Evolutionary conservation across 805 yeast species (phyloP).

Genomic region (Zygotorulaspora sp.): DNA sequence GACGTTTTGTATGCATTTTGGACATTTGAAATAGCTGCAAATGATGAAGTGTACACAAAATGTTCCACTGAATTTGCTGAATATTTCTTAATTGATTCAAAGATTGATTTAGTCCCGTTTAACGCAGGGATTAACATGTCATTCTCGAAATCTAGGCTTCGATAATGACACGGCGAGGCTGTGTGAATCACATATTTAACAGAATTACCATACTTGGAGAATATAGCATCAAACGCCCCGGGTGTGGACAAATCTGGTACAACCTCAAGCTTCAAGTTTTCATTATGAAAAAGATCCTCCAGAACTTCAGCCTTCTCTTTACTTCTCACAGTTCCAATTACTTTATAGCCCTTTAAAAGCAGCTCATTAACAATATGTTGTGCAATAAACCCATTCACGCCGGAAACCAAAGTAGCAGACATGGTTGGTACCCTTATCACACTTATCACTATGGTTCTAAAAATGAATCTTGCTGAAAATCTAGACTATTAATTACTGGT

Average conservation of each 20-base stretch:
- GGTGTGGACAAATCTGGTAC: slow-evolving; percentile 34
- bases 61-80: slow-evolving; percentile 42
- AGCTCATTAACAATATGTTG: slow-evolving; percentile 42
- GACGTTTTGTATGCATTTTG: neutral
- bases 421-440: no score
- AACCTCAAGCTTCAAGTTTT: slow-evolving; percentile 30
- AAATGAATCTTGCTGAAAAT: no score
- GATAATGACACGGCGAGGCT: slow-evolving; percentile 45
- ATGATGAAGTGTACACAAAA: slow-evolving; percentile 55
- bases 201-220: slow-evolving; percentile 38
- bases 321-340: slow-evolving; percentile 49
- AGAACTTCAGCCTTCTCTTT: slow-evolving; percentile 41
- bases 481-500: no score
- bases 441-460: no score
- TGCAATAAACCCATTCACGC: slow-evolving; percentile 51
- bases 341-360: slow-evolving; percentile 39
- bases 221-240: slow-evolving; percentile 45
- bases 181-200: slow-evolving; percentile 46
- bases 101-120: slow-evolving; percentile 48
- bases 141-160: slow-evolving; percentile 39
- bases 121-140: slow-evolving; percentile 56
- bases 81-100: slow-evolving; percentile 41
- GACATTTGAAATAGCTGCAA: slow-evolving; percentile 43
- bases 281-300: slow-evolving; percentile 27
- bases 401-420: slow-evolving; percentile 49